These are phyloP conservation scores for Fusarium nelsonii DNA, from an alignment of 2,329 filamentous ascomycete species.

Conservation along the genomic window DNA sequence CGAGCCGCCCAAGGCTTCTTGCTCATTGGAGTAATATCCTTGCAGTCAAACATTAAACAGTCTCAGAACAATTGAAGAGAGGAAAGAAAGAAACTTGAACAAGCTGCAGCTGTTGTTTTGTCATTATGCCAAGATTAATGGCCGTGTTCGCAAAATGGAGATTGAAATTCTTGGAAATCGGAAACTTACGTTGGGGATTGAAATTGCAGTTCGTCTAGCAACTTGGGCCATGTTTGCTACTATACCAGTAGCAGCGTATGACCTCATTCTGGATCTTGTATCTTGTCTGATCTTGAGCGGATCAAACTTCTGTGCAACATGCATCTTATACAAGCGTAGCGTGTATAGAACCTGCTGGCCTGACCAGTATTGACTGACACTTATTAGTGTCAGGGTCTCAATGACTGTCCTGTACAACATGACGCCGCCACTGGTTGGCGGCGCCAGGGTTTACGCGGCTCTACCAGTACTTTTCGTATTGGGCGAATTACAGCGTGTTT, in stretches of 20 bases:
- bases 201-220: slow-evolving; percentile 7
- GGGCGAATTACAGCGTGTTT: slow-evolving; percentile 10
- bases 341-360: neutral
- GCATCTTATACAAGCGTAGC: neutral
- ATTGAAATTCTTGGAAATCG: neutral
- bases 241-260: neutral
- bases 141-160: neutral
- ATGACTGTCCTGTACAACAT: neutral
- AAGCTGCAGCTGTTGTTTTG: neutral
- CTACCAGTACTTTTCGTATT: slow-evolving; percentile 3
- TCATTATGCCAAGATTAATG: neutral
- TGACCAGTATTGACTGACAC: neutral
- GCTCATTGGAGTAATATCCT: neutral
- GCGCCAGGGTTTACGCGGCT: slow-evolving; percentile 24
- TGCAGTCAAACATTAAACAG: neutral
- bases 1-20: neutral
- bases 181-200: neutral
- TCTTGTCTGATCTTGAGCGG: neutral
- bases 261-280: slow-evolving; percentile 13
- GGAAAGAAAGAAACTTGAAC: neutral
- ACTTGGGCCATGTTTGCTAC: neutral
- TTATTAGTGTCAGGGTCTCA: slow-evolving; percentile 6
- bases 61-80: neutral
- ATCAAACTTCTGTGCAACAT: neutral
- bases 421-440: slow-evolving; percentile 12